Conservation (phyloP, 345 rosid species). For the Salix caprea region DNA sequence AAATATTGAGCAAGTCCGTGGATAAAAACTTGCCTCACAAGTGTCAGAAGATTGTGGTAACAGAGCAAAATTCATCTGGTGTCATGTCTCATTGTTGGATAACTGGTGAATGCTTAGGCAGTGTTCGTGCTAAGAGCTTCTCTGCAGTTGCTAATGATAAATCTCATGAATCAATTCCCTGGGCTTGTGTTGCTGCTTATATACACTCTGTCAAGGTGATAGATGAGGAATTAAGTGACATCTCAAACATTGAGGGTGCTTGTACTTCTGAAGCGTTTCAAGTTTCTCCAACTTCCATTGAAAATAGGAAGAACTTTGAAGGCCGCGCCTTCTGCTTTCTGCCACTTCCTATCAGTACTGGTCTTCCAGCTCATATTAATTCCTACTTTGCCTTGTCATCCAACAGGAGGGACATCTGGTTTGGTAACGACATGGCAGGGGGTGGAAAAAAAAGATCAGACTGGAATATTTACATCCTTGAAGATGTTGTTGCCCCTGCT, state of each 20-base stretch:
- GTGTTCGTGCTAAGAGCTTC: conserved; percentile 36
- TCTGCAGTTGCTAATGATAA: conserved; percentile 37
- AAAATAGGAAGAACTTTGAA: conserved; percentile 52
- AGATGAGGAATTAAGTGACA: conserved; percentile 28
- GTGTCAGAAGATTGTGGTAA: conserved; percentile 74
- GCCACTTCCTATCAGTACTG: conserved; percentile 81
- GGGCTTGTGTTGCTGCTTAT: conserved; percentile 94
- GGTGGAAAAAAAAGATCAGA: conserved; percentile 91
- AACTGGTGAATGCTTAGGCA: conserved; percentile 74
- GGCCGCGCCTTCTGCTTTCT: conserved; percentile 97
- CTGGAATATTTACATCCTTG: conserved; percentile 86
- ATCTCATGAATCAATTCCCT: conserved; percentile 71
- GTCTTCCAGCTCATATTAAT: conserved; percentile 89
- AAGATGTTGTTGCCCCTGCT: conserved; percentile 80
- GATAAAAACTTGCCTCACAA: conserved; percentile 57
- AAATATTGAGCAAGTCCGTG: conserved; percentile 55
- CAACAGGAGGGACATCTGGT: conserved; percentile 96
- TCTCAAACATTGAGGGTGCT: conserved; percentile 20
- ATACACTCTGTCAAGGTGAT: conserved; percentile 50
- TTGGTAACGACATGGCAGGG: conserved; percentile 97
- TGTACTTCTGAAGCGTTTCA: conserved; percentile 44
- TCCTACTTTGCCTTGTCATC: conserved; percentile 94
- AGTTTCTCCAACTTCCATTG: conserved; percentile 40
- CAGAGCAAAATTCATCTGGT: conserved; percentile 61
- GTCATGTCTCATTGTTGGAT: conserved; percentile 77